Evolutionary conservation across 176 grass and related monocot species (phyloP).

Genomic region (Cenchrus americanus): DNA sequence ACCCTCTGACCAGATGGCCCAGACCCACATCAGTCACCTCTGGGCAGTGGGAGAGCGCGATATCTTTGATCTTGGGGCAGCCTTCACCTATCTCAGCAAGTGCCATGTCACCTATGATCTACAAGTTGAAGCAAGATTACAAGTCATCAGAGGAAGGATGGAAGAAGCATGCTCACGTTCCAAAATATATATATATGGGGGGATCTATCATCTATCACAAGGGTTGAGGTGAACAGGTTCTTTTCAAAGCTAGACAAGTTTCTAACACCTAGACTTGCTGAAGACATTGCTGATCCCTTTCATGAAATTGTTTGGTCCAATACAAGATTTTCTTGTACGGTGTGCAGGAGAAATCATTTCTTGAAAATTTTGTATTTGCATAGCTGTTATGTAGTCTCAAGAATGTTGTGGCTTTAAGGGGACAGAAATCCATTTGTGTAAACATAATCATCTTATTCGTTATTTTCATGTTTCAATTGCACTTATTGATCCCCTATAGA

Average conservation of each 20-base stretch:
- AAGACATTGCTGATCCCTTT: not conserved
- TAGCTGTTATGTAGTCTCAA: not conserved
- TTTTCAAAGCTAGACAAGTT: not conserved
- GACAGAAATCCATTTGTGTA: not conserved
- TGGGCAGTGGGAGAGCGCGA: constrained; percentile 69
- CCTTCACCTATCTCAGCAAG: constrained; percentile 75
- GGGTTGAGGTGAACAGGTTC: not conserved
- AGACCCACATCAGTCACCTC: constrained; percentile 76
- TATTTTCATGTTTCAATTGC: not conserved
- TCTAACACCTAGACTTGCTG: not conserved
- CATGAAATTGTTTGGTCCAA: not conserved
- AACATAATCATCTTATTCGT: not conserved
- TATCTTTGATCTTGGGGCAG: constrained; percentile 66
- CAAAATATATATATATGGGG: constrained; percentile 15
- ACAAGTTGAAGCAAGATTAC: constrained; percentile 8
- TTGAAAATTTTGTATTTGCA: constrained; percentile 9
- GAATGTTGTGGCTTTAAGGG: not conserved
- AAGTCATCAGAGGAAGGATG: constrained; percentile 8
- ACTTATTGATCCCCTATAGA: not conserved
- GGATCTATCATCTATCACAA: not conserved
- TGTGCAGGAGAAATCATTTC: not conserved
- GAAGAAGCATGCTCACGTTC: not conserved
- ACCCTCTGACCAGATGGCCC: constrained; percentile 67
- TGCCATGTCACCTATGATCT: constrained; percentile 72
- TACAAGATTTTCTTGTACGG: not conserved